Evolutionary conservation across 2,329 filamentous ascomycete genomes (phyloP).

Genomic region (Conoideocrella luteorostrata): DNA sequence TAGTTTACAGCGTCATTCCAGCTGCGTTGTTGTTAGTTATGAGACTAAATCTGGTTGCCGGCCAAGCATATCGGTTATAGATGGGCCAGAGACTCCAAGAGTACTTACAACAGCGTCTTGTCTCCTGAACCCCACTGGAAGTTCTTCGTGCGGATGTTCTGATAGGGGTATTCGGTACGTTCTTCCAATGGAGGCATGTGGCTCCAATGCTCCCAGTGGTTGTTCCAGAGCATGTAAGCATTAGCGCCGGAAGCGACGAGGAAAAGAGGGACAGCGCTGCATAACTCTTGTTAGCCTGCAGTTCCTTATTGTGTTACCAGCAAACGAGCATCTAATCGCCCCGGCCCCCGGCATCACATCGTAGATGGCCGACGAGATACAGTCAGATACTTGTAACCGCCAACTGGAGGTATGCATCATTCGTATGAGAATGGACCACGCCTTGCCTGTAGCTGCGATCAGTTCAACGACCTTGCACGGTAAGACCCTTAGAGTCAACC

Average conservation of each 20-base stretch:
- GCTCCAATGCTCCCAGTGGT: constrained; percentile 94
- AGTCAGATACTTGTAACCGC: no score
- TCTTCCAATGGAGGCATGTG: constrained; percentile 87
- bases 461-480: no score
- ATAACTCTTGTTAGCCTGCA: constrained; percentile 2
- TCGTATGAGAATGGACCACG: no score
- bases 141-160: constrained; percentile 97
- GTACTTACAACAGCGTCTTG: constrained; percentile 54
- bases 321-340: background rate
- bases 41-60: background rate
- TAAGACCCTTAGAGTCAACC: no score
- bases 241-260: constrained; percentile 70
- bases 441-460: no score
- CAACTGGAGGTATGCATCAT: no score
- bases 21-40: constrained; percentile 36
- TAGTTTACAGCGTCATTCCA: constrained; percentile 97
- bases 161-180: constrained; percentile 87
- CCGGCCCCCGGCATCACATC: no score
- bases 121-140: constrained; percentile 93
- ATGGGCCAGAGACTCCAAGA: background rate
- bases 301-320: background rate
- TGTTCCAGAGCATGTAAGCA: constrained; percentile 84
- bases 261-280: constrained; percentile 67
- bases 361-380: no score
- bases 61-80: background rate